Conservation (phyloP, 1,284 basidiomycete genomes). For the Phenoliferia sp. region DNA sequence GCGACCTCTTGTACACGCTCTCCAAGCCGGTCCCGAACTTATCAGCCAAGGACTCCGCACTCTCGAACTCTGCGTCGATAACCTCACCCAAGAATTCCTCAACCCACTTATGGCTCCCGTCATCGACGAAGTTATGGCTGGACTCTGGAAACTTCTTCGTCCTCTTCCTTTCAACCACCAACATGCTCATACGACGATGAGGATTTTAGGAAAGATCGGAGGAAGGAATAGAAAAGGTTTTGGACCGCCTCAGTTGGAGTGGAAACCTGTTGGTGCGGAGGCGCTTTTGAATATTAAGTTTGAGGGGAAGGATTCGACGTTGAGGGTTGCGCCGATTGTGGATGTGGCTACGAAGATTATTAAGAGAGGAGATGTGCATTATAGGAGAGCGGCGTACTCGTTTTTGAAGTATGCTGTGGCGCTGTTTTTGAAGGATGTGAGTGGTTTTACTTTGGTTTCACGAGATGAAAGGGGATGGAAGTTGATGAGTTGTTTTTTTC, state of each 20-base stretch:
- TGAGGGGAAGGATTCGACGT: slow-evolving; percentile 59
- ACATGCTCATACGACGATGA: slow-evolving; percentile 90
- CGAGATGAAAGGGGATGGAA: not conserved
- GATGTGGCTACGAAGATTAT: slow-evolving; percentile 66
- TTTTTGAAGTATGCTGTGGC: slow-evolving; percentile 71
- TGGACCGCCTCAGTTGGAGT: slow-evolving; percentile 71
- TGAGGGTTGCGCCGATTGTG: slow-evolving; percentile 65
- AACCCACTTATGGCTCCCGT: slow-evolving; percentile 94
- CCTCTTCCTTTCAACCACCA: slow-evolving; percentile 86
- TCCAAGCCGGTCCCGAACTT: slow-evolving; percentile 81
- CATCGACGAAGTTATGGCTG: slow-evolving; percentile 89
- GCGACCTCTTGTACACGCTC: slow-evolving; percentile 89
- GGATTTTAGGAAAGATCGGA: slow-evolving; percentile 94
- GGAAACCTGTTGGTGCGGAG: slow-evolving; percentile 62
- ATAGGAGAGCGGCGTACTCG: slow-evolving; percentile 70
- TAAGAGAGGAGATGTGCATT: slow-evolving; percentile 55
- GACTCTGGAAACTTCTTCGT: slow-evolving; percentile 82
- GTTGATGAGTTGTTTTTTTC: not conserved
- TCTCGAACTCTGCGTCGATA: slow-evolving; percentile 98
- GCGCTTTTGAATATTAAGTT: slow-evolving; percentile 70
- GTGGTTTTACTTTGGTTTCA: slow-evolving; percentile 20
- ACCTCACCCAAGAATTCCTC: slow-evolving; percentile 95
- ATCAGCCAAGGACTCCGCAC: slow-evolving; percentile 95
- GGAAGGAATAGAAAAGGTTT: slow-evolving; percentile 87
- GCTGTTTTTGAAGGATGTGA: slow-evolving; percentile 70